Conservation (phyloP, 257 asterid genomes). For the Lycium barbarum region DNA sequence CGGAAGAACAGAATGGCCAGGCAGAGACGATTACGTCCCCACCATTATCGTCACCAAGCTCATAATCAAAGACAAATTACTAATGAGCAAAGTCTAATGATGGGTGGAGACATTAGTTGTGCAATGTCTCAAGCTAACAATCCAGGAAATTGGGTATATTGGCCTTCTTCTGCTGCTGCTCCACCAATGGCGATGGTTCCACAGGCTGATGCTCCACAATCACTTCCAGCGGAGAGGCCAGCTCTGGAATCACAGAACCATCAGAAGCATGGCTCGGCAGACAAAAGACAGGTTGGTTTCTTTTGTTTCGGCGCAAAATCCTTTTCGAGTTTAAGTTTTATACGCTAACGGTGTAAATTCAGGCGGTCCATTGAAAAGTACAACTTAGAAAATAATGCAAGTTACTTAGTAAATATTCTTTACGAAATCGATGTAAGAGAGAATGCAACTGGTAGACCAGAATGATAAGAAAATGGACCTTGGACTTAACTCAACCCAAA, state of each 20-base stretch:
- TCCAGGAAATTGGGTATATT: conserved; percentile 55
- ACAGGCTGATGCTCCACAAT: conserved; percentile 34
- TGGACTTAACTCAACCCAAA: too few species aligned
- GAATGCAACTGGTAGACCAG: too few species aligned
- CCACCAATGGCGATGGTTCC: conserved; percentile 5
- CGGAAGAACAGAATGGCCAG: conserved; percentile 95
- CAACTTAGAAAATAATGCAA: too few species aligned
- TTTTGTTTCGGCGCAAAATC: not conserved
- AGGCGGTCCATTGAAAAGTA: too few species aligned
- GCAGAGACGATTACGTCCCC: conserved; percentile 55
- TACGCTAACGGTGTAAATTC: too few species aligned
- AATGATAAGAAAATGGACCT: too few species aligned
- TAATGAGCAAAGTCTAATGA: not conserved
- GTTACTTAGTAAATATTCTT: too few species aligned
- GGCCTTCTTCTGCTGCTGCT: conserved; percentile 45
- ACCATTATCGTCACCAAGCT: conserved; percentile 48
- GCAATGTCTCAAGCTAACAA: conserved; percentile 26
- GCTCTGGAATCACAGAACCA: conserved; percentile 41
- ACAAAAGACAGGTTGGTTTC: conserved; percentile 41
- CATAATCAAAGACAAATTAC: not conserved
- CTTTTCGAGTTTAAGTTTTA: not conserved
- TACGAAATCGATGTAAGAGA: too few species aligned
- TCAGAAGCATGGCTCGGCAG: conserved; percentile 42
- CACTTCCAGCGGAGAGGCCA: conserved; percentile 31
- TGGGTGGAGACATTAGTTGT: conserved; percentile 31